Evolutionary conservation across 148 eudicot genomes (phyloP).

Genomic region (Polygonum aviculare): DNA sequence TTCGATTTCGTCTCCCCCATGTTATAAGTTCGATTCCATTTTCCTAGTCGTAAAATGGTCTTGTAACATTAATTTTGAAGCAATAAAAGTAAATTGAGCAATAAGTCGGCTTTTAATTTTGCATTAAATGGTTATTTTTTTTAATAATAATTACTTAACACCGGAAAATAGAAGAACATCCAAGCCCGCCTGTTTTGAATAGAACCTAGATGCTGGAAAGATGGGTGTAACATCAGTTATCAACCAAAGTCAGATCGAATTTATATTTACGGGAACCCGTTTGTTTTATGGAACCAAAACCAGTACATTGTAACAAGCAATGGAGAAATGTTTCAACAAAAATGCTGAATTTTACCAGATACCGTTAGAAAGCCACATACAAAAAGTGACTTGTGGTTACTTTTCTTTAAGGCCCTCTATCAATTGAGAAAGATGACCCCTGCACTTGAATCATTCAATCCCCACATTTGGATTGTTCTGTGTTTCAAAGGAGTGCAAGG

Average conservation of each 20-base stretch:
- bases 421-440: neutral
- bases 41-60: too few relatives aligned
- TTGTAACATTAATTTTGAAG: too few relatives aligned
- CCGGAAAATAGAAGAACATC: too few relatives aligned
- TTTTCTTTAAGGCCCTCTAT: neutral
- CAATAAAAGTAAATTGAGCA: too few relatives aligned
- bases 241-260: neutral
- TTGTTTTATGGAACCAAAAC: neutral
- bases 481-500: neutral
- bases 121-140: too few relatives aligned
- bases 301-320: neutral
- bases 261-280: neutral
- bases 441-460: neutral
- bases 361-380: neutral
- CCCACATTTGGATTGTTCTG: neutral
- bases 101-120: too few relatives aligned
- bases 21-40: too few relatives aligned
- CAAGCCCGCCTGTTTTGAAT: neutral
- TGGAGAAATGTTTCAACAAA: neutral
- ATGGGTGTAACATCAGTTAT: neutral
- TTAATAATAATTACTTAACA: too few relatives aligned
- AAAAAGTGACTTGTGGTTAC: neutral
- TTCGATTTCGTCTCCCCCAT: too few relatives aligned
- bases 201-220: neutral
- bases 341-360: neutral